Evolutionary conservation across 345 rosid species (phyloP), one percentile per base, ranked within the genome.

Genomic region (Citrus sp.): DNA sequence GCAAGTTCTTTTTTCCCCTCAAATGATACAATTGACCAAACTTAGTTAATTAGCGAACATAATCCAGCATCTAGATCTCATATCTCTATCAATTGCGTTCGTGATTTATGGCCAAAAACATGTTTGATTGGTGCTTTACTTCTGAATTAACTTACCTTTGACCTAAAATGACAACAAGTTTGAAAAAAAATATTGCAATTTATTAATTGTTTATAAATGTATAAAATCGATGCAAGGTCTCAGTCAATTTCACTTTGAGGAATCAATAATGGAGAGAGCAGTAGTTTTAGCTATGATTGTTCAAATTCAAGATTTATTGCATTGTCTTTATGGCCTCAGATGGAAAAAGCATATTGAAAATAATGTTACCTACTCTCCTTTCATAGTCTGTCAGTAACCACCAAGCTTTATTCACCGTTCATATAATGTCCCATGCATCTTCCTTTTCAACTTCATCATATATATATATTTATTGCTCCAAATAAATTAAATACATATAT

Each of bases 51-150:
- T n/a, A 6, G 35, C 46, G 28, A 71, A 12, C 74, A 24, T 19
- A 70, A 46, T 70, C 28, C 27, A 70, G 59, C 73, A 27, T 25
- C 37, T 27, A 54, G 58, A 54, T 54, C 62, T 37, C 51, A 40
- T 21, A 19, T 66, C 70, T 21, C 12, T 66, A 21, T 60, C 35
- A 27, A 62, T 42, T 46, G 19, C 22, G 24, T 65, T 64, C 71
- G 78, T 32, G 78, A 75, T 75, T 75, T 65, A 75, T 30, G 78
- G 71, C 60, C 35, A 46, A 75, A 46, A 42, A 30, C 25, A 40
- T 40, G 27, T 18, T 61, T 74, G 35, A 60, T 74, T 38, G 58
- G n/a, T 40, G 32, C 70, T 66, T 63, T 64, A 25, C 78, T 46
- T 61, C 70, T 49, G 40, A 49, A 42, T 63, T 18, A 75, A 75